These are phyloP conservation scores for Pythium guiyangense DNA, from an alignment of 352 stramenopile genomes.

Conservation along the genomic window DNA sequence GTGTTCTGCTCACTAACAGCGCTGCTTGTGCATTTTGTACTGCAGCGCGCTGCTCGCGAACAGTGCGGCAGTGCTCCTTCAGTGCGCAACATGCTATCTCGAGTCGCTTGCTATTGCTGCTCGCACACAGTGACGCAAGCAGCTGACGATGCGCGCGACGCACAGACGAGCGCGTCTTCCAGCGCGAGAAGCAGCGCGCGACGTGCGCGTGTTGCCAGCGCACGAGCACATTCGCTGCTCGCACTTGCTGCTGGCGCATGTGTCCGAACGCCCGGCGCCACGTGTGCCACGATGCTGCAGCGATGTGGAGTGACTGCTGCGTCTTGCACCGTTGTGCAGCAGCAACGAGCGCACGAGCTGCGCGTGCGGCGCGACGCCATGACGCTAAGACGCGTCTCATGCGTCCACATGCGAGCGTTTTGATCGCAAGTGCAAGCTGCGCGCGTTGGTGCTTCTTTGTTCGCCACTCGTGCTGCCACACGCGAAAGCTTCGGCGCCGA, in stretches of 20 bases:
- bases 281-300: no score
- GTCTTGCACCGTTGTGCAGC: no score
- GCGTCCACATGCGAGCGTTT: slow-evolving; percentile 6
- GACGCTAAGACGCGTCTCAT: slow-evolving; percentile 16
- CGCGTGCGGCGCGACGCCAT: no score
- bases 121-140: slow-evolving; percentile 8
- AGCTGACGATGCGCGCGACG: slow-evolving; percentile 23
- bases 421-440: background rate
- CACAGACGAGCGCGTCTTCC: slow-evolving; percentile 29
- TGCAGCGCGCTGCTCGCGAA: background rate
- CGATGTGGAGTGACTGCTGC: no score
- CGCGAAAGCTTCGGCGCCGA: slow-evolving; percentile 1
- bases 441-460: slow-evolving; percentile 5
- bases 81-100: slow-evolving; percentile 17
- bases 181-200: slow-evolving; percentile 21
- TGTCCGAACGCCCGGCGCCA: no score
- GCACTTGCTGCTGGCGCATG: slow-evolving; percentile 9
- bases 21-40: background rate
- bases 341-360: no score
- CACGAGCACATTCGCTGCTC: slow-evolving; percentile 14
- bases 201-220: slow-evolving; percentile 24
- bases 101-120: slow-evolving; percentile 14
- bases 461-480: slow-evolving; percentile 22
- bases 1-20: slow-evolving; percentile 6
- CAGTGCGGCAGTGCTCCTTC: slow-evolving; percentile 11